Percentiles rank a stretch among this genome's conserved stretches.
phyloP scores from a whole-genome alignment of 163 green algal species.

The Scenedesmus sp. region DNA sequence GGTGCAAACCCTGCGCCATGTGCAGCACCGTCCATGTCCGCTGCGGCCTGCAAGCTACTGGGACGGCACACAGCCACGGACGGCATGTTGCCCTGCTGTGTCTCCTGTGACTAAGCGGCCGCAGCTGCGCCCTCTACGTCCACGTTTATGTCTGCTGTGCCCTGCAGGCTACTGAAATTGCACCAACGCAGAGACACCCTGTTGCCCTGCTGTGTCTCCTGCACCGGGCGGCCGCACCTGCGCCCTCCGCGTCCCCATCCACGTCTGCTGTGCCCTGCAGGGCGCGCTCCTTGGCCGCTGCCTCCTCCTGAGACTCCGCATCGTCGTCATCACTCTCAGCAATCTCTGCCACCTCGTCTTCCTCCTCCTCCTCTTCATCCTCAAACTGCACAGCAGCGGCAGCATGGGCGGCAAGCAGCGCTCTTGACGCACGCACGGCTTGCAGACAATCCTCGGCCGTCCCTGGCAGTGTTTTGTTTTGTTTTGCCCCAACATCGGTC shows the following conservation, averaged over 20 bases:
- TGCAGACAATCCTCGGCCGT: too few relatives aligned
- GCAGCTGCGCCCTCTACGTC: background rate
- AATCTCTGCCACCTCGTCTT: conserved; percentile 75
- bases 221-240: conserved; percentile 57
- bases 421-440: background rate
- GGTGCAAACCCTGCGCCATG: too few relatives aligned
- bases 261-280: background rate
- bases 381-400: conserved; percentile 67
- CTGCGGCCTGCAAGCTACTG: too few relatives aligned
- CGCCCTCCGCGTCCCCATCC: conserved; percentile 51
- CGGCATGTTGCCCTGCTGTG: too few relatives aligned
- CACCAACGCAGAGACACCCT: too few relatives aligned
- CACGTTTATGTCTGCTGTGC: background rate
- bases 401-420: background rate
- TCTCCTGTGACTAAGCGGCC: too few relatives aligned
- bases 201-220: too few relatives aligned
- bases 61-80: too few relatives aligned
- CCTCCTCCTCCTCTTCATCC: conserved; percentile 78
- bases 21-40: too few relatives aligned
- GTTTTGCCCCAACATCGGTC: too few relatives aligned
- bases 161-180: background rate
- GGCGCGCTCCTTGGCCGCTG: conserved; percentile 2
- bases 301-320: conserved; percentile 70
- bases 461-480: too few relatives aligned
- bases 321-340: conserved; percentile 85